Base-by-base conservation (phyloP, 306 rosid species). In the Pachyrhizus erosus region DNA sequence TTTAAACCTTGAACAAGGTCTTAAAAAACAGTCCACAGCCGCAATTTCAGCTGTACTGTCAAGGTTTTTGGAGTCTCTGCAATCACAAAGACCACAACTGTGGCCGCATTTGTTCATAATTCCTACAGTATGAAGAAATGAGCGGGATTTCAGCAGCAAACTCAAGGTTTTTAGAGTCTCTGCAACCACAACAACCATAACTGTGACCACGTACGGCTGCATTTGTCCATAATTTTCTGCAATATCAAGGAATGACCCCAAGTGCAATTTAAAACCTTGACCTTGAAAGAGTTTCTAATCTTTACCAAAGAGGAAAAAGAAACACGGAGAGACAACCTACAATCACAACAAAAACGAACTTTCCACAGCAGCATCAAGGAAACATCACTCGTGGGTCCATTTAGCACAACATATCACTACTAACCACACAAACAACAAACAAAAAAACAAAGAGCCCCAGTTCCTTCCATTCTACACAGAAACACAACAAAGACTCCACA, bases 311-410 rank as follows among this genome's bases (percentile, higher is more conserved):
- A 65, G 21, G 2, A 17, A 67, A 67, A 37, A 5, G 6, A 52
- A 29, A 46, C 52, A 39, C 20, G 62, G 27, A 73, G 73, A 79
- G 49, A 79, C 31, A 73, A 71, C 27, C 26, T 15, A 49, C 29
- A 43, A 29, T 31, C 55, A 58, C 23, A 62, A 76, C 20, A 61
- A 14, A 21, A 43, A 54, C 5, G 57, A 69, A 33, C 17, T 57
- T 33, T 33, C 26, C n/a, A 46, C 37, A 24, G 34, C 45, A 23
- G 0, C 34, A 58, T 46, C 5, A 46, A 49, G 61, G 37, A 39
- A 65, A 37, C 76, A 82, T 51, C 23, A 31, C 13, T 57, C 65
- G 21, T 17, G 37, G 57, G 76, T 79, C 65, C 45, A 73, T 55
- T 23, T 42, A 73, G 33, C 20, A 10, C 83, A 64, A 73, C 33